phyloP scores from a whole-genome alignment of 495 filamentous ascomycete genomes.

The Platismatia glauca region DNA sequence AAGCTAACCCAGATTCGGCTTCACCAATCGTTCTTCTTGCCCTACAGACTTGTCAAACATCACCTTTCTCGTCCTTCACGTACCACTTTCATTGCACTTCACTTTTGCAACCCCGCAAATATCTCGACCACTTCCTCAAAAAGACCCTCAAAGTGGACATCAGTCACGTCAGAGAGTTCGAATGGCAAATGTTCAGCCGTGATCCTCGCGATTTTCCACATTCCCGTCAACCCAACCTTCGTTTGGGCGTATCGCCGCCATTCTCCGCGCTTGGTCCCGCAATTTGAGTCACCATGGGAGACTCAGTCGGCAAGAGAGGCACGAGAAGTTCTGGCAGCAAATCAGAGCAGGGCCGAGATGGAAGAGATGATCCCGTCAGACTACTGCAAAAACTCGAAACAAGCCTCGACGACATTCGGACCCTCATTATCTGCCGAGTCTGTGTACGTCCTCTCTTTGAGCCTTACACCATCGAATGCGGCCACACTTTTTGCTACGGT shows the following conservation, averaged over 20 bases:
- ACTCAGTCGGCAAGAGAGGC: background rate
- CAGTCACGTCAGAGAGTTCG: background rate
- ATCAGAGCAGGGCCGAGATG: background rate
- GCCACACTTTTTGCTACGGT: constrained; percentile 69
- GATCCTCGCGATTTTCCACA: background rate
- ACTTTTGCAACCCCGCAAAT: background rate
- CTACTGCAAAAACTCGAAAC: constrained; percentile 41
- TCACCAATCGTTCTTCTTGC: background rate
- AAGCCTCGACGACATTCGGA: constrained; percentile 42
- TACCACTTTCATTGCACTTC: background rate
- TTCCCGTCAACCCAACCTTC: background rate
- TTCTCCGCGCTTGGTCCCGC: background rate
- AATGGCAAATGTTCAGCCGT: background rate
- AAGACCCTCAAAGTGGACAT: background rate
- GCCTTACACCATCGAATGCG: constrained; percentile 61
- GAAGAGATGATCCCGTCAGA: constrained; percentile 15
- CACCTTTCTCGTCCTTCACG: background rate
- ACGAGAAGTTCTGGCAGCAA: background rate
- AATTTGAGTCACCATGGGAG: background rate
- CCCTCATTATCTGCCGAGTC: constrained; percentile 54
- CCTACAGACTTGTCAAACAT: background rate
- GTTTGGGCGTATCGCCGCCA: background rate
- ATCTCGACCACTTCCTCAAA: background rate
- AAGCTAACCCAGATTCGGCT: background rate
- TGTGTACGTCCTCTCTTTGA: constrained; percentile 64